Conservation (phyloP, 106 monocot species). For the Vanilla planifolia region DNA sequence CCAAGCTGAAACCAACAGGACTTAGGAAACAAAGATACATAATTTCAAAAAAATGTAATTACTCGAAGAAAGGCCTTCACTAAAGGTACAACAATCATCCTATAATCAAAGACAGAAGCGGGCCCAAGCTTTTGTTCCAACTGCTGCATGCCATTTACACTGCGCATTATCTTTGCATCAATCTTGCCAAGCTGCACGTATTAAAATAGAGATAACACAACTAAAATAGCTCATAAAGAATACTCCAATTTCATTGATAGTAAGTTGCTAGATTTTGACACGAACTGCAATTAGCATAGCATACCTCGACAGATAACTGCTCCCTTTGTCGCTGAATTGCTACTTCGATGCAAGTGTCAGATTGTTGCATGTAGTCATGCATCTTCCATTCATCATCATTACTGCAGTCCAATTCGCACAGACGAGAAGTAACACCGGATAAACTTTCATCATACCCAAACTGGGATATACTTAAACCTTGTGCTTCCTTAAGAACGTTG, state of each 20-base stretch:
- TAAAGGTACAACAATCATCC: constrained; percentile 58
- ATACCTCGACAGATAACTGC: constrained; percentile 59
- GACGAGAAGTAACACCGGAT: constrained; percentile 39
- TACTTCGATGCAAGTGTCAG: constrained; percentile 46
- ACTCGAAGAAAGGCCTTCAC: constrained; percentile 80
- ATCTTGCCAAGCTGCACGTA: constrained; percentile 69
- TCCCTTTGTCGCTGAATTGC: constrained; percentile 72
- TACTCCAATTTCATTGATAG: background rate
- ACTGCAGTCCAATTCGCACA: constrained; percentile 50
- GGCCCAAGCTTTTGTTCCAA: constrained; percentile 73
- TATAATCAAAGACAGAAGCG: constrained; percentile 74
- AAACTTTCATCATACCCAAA: constrained; percentile 66
- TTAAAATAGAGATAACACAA: background rate
- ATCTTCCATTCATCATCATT: constrained; percentile 59
- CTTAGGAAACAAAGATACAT: constrained; percentile 9
- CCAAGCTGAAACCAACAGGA: background rate
- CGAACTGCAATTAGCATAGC: constrained; percentile 6
- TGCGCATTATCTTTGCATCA: constrained; percentile 79
- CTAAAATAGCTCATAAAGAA: background rate
- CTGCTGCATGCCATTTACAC: constrained; percentile 43
- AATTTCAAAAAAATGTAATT: background rate
- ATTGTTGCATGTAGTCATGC: constrained; percentile 51
- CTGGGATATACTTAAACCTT: constrained; percentile 40
- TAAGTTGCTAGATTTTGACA: background rate
- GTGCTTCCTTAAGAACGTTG: constrained; percentile 74